Evolutionary conservation across 2,329 filamentous ascomycete species (phyloP), one percentile per base, ranked within the genome.

Genomic region (Ophiostoma angusticollis): DNA sequence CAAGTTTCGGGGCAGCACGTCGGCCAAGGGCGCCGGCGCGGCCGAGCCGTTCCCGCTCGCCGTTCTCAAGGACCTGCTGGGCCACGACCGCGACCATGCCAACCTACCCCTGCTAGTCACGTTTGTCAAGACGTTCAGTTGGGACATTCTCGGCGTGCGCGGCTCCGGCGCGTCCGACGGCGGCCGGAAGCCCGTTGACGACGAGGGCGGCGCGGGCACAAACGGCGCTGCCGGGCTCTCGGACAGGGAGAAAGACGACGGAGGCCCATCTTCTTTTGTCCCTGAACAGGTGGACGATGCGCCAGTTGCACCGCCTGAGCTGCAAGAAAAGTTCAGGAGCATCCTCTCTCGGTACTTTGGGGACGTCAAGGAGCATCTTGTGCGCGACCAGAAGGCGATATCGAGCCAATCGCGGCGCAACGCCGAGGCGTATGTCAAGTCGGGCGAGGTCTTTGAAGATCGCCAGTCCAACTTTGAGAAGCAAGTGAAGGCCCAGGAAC

Each of bases 391-490:
- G 56, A 91, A 93, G 58, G 80, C 82, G 29, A 79, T 98, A 29
- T 74, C 78, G 38, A 77, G 74, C 19, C 91, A 98, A 61, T 85
- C 84, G 39, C 84, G 86, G 46, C 86, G 89, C 50, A 98, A 98
- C 60, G 89, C 91, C 1, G 91, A 98, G 59, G 91, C 89, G 6
- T 98, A 98, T 52, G 89, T 98, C 51, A 95, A 95, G 54, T 96
- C 91, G 27, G 91, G 91, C 2, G 91, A 98, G 55, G 89, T 98
- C 5, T 96, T 98, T 47, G 91, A 98, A 56, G 91, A 98, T 54
- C 81, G 91, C 36, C 91, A 98, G 56, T 76, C 86, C 39, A 96
- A 87, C 54, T 94, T 93, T 49, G 93, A 98, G 57, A 95, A 87
- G 58, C 82, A 91, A 50, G 68, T 87, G 41, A 98, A 96, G 59